Conservation (phyloP, 169 alveolate species). For the Neospora caninum region DNA sequence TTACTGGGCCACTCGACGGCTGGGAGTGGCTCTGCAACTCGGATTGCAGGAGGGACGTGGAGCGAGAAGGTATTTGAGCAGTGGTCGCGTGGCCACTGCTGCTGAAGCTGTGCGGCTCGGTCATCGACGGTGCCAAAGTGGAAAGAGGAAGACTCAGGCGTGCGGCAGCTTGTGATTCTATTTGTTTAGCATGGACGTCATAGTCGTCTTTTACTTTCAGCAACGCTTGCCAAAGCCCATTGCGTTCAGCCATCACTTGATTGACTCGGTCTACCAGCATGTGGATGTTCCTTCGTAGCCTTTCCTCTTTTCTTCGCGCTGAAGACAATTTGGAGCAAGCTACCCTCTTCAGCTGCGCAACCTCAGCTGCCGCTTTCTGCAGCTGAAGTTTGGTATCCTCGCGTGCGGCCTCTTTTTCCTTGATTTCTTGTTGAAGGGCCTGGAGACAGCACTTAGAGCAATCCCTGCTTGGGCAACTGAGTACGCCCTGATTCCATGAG, state of each 20-base stretch:
- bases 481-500: no score
- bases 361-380: background rate
- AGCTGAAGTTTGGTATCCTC: background rate
- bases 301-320: background rate
- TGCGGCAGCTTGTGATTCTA: conserved; percentile 10
- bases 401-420: background rate
- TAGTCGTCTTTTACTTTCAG: conserved; percentile 32
- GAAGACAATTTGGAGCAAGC: background rate
- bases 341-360: background rate
- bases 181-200: background rate
- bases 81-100: no score
- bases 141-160: background rate
- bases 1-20: no score
- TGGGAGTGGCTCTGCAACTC: no score
- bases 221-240: conserved; percentile 36
- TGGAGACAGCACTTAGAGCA: background rate
- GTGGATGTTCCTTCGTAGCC: background rate
- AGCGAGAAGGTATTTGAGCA: no score
- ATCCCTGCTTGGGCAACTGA: no score
- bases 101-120: no score
- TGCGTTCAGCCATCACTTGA: conserved; percentile 21
- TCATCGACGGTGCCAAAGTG: background rate
- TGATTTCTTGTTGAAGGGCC: background rate
- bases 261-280: background rate
- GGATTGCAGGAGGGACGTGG: no score